Percentiles rank a stretch among this genome's conserved stretches.
Conservation (phyloP, 1,284 basidiomycete species). For the Heterobasidion annosum region DNA sequence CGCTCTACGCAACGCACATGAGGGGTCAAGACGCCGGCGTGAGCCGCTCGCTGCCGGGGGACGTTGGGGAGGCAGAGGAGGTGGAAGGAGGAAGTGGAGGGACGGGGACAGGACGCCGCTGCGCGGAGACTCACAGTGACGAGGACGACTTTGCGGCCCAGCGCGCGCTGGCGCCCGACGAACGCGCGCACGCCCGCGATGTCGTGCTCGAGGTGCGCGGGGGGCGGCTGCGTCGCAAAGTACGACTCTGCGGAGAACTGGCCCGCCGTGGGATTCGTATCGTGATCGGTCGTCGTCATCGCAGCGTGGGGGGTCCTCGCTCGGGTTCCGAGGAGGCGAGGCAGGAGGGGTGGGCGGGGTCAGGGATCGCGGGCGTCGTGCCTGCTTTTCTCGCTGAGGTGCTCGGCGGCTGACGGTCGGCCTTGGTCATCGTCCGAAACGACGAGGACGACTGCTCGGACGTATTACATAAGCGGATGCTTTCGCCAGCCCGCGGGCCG, state of each 20-base stretch:
- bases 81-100: background rate
- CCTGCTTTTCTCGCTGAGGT: no score
- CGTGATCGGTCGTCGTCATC: background rate
- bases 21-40: background rate
- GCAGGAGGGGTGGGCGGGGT: no score
- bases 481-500: no score
- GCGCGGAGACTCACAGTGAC: conserved; percentile 71
- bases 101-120: background rate
- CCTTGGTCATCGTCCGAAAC: no score
- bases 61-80: conserved; percentile 1
- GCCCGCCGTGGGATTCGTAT: background rate
- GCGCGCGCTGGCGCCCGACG: conserved; percentile 54
- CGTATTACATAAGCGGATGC: no score
- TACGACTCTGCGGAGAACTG: conserved; percentile 78
- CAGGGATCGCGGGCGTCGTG: no score
- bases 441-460: no score
- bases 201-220: conserved; percentile 59
- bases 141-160: conserved; percentile 76
- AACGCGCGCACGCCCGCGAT: conserved; percentile 60
- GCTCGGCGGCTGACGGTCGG: no score
- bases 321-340: no score
- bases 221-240: conserved; percentile 78
- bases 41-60: background rate
- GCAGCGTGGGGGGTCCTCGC: no score
- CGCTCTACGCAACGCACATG: conserved; percentile 50